These are phyloP conservation scores for Talaromyces sp. DNA, from an alignment of 2,329 filamentous ascomycete genomes.

Conservation along the genomic window DNA sequence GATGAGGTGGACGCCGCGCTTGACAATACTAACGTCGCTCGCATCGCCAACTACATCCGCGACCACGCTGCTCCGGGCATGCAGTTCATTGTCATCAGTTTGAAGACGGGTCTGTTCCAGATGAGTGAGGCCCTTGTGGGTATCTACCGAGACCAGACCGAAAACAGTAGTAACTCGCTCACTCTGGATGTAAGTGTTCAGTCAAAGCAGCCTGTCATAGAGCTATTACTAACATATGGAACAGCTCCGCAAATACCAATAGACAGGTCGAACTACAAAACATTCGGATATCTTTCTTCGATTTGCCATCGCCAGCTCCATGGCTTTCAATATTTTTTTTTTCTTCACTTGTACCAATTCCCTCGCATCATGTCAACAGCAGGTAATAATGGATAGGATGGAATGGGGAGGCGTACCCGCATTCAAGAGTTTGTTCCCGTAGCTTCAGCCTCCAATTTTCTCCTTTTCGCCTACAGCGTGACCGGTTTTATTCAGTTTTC, in stretches of 20 bases:
- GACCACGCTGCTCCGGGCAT: conserved; percentile 94
- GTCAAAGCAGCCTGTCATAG: neutral
- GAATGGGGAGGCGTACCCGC: neutral
- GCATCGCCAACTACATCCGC: conserved; percentile 93
- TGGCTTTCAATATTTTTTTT: neutral
- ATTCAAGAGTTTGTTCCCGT: neutral
- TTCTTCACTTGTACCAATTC: neutral
- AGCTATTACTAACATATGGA: conserved; percentile 4
- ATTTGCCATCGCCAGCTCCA: neutral
- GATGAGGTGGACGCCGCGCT: conserved; percentile 97
- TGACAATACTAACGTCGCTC: conserved; percentile 95
- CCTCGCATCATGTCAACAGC: neutral
- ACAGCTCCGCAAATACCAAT: conserved; percentile 37
- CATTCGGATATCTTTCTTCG: neutral
- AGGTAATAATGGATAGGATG: neutral
- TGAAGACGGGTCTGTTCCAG: conserved; percentile 95
- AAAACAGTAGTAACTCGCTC: conserved; percentile 86
- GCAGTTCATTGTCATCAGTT: conserved; percentile 97
- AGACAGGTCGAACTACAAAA: neutral
- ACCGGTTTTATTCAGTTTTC: neutral
- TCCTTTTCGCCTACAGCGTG: neutral
- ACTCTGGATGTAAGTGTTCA: conserved; percentile 81
- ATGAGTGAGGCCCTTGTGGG: conserved; percentile 93
- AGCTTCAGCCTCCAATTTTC: neutral
- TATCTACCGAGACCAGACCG: conserved; percentile 90